These are phyloP conservation scores for Elsinoe fawcettii DNA, from an alignment of 2,329 filamentous ascomycete species.

Conservation along the genomic window DNA sequence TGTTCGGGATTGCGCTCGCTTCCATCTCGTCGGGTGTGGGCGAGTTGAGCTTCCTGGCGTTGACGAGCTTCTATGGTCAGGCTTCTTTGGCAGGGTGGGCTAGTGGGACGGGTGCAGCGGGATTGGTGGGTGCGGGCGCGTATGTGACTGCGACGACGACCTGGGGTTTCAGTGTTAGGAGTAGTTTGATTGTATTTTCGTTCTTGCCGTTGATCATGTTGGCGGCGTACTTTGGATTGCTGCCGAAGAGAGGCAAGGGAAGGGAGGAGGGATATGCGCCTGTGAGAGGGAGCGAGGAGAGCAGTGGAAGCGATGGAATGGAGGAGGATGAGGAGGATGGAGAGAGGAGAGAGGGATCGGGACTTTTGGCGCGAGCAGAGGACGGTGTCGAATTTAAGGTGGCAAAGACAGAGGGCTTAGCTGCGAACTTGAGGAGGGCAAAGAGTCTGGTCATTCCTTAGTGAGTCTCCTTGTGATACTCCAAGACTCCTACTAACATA, in stretches of 20 bases:
- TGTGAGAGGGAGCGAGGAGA: slow-evolving; percentile 46
- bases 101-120: slow-evolving; percentile 83
- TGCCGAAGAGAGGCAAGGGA: slow-evolving; percentile 58
- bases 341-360: slow-evolving; percentile 22
- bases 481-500: not conserved
- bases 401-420: slow-evolving; percentile 25
- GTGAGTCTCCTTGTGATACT: slow-evolving; percentile 35
- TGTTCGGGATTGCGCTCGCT: slow-evolving; percentile 75
- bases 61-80: slow-evolving; percentile 89
- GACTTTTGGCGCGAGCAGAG: slow-evolving; percentile 2
- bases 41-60: slow-evolving; percentile 80
- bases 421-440: slow-evolving; percentile 52
- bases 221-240: slow-evolving; percentile 71
- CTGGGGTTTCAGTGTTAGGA: slow-evolving; percentile 63
- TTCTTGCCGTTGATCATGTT: slow-evolving; percentile 77
- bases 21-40: slow-evolving; percentile 80
- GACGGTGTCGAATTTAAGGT: not conserved
- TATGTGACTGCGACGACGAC: slow-evolving; percentile 83
- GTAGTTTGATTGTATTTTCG: slow-evolving; percentile 68
- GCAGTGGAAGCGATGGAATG: slow-evolving; percentile 40
- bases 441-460: slow-evolving; percentile 64
- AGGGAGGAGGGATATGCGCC: slow-evolving; percentile 23
- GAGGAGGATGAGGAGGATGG: slow-evolving; percentile 32
- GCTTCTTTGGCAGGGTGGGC: slow-evolving; percentile 87
- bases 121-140: slow-evolving; percentile 74